Evolutionary conservation across 495 filamentous ascomycete genomes (phyloP).

Genomic region (Entonaema liquescens): DNA sequence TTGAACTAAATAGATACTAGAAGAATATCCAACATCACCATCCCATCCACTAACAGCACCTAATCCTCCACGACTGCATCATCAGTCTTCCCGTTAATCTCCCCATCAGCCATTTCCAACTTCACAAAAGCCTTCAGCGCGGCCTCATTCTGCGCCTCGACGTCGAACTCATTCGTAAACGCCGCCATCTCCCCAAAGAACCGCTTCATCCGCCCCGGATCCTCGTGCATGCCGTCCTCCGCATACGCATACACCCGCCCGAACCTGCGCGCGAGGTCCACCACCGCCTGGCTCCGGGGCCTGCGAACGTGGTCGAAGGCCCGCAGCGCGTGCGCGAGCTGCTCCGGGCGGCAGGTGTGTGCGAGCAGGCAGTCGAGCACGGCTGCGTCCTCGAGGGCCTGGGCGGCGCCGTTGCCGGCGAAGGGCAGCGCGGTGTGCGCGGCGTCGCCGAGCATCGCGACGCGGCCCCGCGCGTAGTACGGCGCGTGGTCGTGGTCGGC

Average conservation of each 20-base stretch:
- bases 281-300: conserved; percentile 47
- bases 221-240: conserved; percentile 47
- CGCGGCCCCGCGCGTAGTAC: conserved; percentile 55
- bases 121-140: conserved; percentile 35
- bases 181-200: conserved; percentile 44
- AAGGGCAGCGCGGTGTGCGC: conserved; percentile 69
- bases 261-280: conserved; percentile 45
- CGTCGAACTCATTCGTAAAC: conserved; percentile 49
- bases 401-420: conserved; percentile 65
- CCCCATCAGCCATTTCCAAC: neutral
- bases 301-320: conserved; percentile 43
- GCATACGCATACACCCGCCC: conserved; percentile 49
- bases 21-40: neutral
- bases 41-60: neutral
- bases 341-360: conserved; percentile 14
- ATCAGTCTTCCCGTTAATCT: neutral
- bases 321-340: conserved; percentile 39
- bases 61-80: neutral
- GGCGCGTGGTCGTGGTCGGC: conserved; percentile 63
- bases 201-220: conserved; percentile 42
- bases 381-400: conserved; percentile 68
- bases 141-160: conserved; percentile 44
- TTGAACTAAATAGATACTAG: neutral
- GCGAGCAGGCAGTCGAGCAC: conserved; percentile 50
- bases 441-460: conserved; percentile 65